Percentiles rank a stretch among this genome's conserved stretches.
Evolutionary conservation across 73 alveolate genomes (phyloP).

Genomic region (Loxodes magnus): DNA sequence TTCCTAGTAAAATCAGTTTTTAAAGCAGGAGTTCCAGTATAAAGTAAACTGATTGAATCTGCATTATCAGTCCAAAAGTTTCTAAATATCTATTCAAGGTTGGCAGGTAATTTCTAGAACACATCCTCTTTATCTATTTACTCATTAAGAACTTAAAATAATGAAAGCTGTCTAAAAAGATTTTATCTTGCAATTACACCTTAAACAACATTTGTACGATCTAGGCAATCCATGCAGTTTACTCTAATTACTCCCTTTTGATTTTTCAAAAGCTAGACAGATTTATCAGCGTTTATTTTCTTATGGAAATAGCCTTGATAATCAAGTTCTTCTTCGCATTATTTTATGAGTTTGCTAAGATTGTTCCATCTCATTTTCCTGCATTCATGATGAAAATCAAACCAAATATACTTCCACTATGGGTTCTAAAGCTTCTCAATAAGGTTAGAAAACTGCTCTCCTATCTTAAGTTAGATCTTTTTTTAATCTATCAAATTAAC

Average conservation of each 20-base stretch:
- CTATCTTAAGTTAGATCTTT: constrained; percentile 69
- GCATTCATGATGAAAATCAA: constrained; percentile 95
- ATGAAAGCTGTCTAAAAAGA: constrained; percentile 47
- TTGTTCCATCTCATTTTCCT: constrained; percentile 88
- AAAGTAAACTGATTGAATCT: constrained; percentile 66
- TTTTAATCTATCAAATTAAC: constrained; percentile 84
- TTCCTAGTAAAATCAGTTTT: constrained; percentile 94
- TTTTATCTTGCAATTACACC: constrained; percentile 67
- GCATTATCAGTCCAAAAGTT: constrained; percentile 93
- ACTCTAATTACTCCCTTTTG: constrained; percentile 87
- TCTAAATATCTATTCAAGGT: constrained; percentile 79
- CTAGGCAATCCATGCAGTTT: constrained; percentile 95
- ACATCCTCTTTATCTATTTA: constrained; percentile 63
- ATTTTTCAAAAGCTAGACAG: constrained; percentile 14
- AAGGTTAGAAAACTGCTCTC: constrained; percentile 58
- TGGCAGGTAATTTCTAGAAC: constrained; percentile 67
- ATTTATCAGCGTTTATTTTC: constrained; percentile 12
- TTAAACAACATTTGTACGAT: constrained; percentile 90
- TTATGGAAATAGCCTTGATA: constrained; percentile 38
- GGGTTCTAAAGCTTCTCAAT: constrained; percentile 37
- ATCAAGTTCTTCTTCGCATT: constrained; percentile 39
- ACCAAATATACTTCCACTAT: constrained; percentile 78
- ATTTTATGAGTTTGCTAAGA: constrained; percentile 54
- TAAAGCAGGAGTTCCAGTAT: constrained; percentile 96
- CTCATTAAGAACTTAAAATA: constrained; percentile 37